Conservation (phyloP, 164 flowering plant species). For the Piper betle region DNA sequence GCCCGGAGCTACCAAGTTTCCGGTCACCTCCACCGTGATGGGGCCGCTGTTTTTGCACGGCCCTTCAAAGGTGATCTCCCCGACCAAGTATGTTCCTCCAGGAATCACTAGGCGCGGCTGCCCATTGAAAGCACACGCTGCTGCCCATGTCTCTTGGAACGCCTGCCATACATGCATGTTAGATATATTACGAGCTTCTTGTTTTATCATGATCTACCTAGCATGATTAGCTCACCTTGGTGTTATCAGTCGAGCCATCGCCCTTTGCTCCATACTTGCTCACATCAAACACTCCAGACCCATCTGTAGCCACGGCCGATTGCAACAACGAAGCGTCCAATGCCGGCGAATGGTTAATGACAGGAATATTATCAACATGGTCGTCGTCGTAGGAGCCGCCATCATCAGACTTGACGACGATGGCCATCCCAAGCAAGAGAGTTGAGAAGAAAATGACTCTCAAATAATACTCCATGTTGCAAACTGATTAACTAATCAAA, state of each 20-base stretch:
- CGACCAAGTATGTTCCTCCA: neutral
- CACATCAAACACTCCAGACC: conserved; percentile 19
- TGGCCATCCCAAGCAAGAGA: neutral
- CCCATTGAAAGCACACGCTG: conserved; percentile 3
- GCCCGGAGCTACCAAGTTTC: conserved; percentile 1
- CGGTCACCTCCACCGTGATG: neutral
- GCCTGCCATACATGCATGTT: neutral
- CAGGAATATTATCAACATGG: neutral
- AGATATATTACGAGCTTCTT: too few relatives aligned
- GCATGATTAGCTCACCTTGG: conserved; percentile 5
- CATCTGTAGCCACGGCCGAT: neutral
- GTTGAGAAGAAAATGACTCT: neutral
- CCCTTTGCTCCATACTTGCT: conserved; percentile 21
- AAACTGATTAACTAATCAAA: too few relatives aligned
- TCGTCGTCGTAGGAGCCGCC: neutral
- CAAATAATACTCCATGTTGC: neutral
- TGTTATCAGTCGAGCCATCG: conserved; percentile 16
- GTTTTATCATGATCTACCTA: too few relatives aligned
- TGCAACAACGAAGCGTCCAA: neutral
- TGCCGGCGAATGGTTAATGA: too few relatives aligned
- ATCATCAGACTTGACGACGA: neutral
- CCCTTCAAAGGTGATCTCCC: conserved; percentile 2
- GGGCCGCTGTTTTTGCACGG: conserved; percentile 2
- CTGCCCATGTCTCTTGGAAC: conserved; percentile 1
- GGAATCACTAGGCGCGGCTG: neutral